phyloP scores from a whole-genome alignment of 2,329 filamentous ascomycete genomes.

The Alternaria gaisen region DNA sequence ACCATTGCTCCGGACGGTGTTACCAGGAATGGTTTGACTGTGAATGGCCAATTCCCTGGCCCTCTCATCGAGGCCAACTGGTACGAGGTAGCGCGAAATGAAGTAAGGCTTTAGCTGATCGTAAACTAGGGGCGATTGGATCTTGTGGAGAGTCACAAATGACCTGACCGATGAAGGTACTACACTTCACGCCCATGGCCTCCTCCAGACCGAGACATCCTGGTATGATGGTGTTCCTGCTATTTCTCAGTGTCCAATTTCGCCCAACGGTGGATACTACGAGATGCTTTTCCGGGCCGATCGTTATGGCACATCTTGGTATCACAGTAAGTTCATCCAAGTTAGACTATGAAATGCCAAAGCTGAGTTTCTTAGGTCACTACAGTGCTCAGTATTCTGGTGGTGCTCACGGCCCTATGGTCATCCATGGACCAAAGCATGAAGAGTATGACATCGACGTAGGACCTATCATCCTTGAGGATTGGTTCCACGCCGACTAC shows the following conservation, averaged over 20 bases:
- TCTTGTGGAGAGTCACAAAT: constrained; percentile 41
- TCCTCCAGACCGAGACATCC: constrained; percentile 44
- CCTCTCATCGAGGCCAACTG: constrained; percentile 46
- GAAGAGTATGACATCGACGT: constrained; percentile 53
- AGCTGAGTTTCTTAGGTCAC: constrained; percentile 33
- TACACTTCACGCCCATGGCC: constrained; percentile 46
- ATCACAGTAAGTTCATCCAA: constrained; percentile 31
- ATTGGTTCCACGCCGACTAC: constrained; percentile 52
- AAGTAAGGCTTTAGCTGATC: constrained; percentile 6
- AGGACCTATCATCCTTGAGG: constrained; percentile 51
- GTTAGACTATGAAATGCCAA: constrained; percentile 26
- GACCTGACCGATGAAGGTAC: constrained; percentile 46
- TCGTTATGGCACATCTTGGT: constrained; percentile 40
- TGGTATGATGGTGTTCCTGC: constrained; percentile 51
- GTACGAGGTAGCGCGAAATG: constrained; percentile 2
- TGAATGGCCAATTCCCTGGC: constrained; percentile 47
- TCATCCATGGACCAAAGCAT: constrained; percentile 50
- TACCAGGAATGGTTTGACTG: constrained; percentile 34
- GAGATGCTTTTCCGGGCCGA: constrained; percentile 41
- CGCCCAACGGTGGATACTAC: constrained; percentile 35
- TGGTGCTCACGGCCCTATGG: constrained; percentile 50
- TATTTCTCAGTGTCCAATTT: constrained; percentile 47
- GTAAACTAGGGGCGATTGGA: constrained; percentile 38
- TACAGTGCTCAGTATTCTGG: constrained; percentile 51
- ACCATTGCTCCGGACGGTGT: constrained; percentile 44